Conservation (phyloP, 345 rosid genomes). For the Corchorus olitorius region DNA sequence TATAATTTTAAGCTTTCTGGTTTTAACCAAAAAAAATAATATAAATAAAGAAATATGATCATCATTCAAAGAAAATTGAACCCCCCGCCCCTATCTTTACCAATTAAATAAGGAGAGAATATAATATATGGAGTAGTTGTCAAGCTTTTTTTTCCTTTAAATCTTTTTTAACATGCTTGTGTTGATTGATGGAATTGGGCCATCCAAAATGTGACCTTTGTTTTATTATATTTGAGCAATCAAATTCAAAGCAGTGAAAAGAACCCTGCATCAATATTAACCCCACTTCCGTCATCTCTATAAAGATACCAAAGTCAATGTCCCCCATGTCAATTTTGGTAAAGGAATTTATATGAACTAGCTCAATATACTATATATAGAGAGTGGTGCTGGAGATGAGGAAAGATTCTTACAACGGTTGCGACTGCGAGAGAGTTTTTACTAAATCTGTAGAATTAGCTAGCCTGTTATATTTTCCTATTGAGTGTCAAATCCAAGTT, state of each 20-base stretch:
- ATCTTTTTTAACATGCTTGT: not conserved
- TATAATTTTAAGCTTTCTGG: too few relatives aligned
- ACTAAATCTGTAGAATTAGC: too few relatives aligned
- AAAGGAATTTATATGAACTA: not conserved
- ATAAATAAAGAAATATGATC: too few relatives aligned
- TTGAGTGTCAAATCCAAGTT: not conserved
- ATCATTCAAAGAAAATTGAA: too few relatives aligned
- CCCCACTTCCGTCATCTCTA: not conserved
- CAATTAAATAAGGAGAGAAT: too few relatives aligned
- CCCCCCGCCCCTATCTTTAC: too few relatives aligned
- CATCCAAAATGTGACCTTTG: not conserved
- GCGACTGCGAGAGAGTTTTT: too few relatives aligned
- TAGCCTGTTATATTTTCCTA: not conserved
- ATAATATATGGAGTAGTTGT: not conserved
- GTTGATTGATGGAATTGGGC: conserved; percentile 4
- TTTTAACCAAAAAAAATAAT: too few relatives aligned
- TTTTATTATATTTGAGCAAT: not conserved
- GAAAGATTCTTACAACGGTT: too few relatives aligned
- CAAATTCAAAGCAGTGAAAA: conserved; percentile 1
- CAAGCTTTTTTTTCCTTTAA: not conserved
- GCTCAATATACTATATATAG: not conserved
- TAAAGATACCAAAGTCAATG: not conserved
- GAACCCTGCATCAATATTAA: not conserved
- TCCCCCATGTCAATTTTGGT: not conserved
- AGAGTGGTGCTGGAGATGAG: too few relatives aligned